These are phyloP conservation scores for Coemansia sp. DNA, from an alignment of 192 early-diverging fungal genomes.

Conservation along the genomic window DNA sequence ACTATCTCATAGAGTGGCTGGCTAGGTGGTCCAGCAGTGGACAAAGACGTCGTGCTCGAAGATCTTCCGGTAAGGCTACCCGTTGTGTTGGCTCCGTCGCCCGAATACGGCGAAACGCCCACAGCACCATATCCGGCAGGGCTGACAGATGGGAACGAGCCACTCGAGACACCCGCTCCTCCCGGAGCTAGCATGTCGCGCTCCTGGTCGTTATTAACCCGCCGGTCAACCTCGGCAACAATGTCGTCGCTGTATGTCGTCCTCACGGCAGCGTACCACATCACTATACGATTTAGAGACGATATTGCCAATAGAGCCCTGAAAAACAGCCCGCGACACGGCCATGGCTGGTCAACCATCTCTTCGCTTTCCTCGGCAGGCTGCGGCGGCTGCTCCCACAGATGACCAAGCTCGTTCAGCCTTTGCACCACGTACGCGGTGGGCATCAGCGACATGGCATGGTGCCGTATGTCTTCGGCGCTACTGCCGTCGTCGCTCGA, in stretches of 20 bases:
- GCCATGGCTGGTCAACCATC: slow-evolving; percentile 26
- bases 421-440: slow-evolving; percentile 35
- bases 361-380: neutral
- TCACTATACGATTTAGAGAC: slow-evolving; percentile 46
- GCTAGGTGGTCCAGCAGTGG: neutral
- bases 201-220: neutral
- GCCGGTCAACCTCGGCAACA: slow-evolving; percentile 30
- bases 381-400: slow-evolving; percentile 34
- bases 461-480: slow-evolving; percentile 26
- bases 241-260: slow-evolving; percentile 41
- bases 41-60: neutral
- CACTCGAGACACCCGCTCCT: neutral
- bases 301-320: slow-evolving; percentile 48
- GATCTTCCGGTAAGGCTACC: neutral
- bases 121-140: neutral
- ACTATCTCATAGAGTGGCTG: neutral
- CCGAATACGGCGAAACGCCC: neutral
- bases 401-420: slow-evolving; percentile 31
- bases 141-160: neutral
- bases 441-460: slow-evolving; percentile 24
- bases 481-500: neutral
- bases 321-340: slow-evolving; percentile 43
- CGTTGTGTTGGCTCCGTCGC: neutral
- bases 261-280: slow-evolving; percentile 42
- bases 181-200: neutral